Evolutionary conservation across 192 early-diverging fungal genomes (phyloP), one percentile per base, ranked within the genome.

Genomic region (Obelidium mucronatum): DNA sequence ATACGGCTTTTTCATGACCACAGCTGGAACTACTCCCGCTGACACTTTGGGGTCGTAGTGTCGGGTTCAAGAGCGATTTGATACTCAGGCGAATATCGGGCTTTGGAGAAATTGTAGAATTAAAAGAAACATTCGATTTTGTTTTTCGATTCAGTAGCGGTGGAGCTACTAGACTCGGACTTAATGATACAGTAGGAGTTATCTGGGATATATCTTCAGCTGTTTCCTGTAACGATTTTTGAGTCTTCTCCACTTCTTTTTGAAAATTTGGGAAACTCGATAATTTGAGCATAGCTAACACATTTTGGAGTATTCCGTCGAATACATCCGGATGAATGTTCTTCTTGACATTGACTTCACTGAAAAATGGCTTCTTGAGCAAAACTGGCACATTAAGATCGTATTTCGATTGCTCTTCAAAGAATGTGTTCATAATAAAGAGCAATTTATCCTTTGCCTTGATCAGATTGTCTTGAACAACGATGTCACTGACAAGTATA

Each of bases 271-370:
- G 79, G 42, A 80, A 80, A 19, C 64, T 61, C 11, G 61, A 67
- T 31, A 69, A 53, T 19, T 73, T 60, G 64, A 80, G 67, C 73
- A 80, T 76, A 30, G 62, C 76, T 2, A 59, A 61, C n/a, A 76
- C 67, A 39, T 76, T 53, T 48, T 80, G 73, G 33, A 80, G 13
- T 59, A 75, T 68, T 19, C 31, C 59, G 36, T 76, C 58, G 42
- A 80, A 80, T 24, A 80, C 31, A 40, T 80, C 79, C 8, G 79
- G 79, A 51, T 80, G 79, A 22, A 64, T 48, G 60, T 76, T 76
- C 1, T 67, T 61, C 8, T 40, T 58, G n/a, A 62, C 79, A n/a
- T 61, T 62, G 22, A 76, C 36, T 24, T 80, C 67, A 13, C 13
- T 6, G 31, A 59, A 33, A 24, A 59, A 59, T 8, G 56, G 56